Evolutionary conservation across 164 flowering plant genomes (phyloP), one percentile per base, ranked within the genome.

Genomic region (Tetrastigma voinierianum): DNA sequence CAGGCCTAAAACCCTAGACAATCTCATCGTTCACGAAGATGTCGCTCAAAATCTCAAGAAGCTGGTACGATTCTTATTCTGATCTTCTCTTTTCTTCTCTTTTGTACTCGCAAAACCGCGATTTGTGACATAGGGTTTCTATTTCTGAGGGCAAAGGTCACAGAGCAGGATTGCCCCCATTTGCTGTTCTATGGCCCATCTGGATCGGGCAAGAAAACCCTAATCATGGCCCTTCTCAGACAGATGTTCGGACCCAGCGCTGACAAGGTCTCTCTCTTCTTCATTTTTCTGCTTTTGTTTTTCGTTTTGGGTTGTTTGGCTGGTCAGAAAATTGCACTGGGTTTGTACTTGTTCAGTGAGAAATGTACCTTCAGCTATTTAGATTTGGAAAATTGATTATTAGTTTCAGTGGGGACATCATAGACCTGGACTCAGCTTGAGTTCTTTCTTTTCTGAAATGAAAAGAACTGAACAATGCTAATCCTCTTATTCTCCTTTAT

Each of bases 121-220:
- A 46, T 24, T 23, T 32, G 40, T 10, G 52, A 4, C 53, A 0
- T 67, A 18, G 59, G 57, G 32, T 65, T 63, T 73, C 44, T 46
- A 13, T 19, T 21, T 59, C 11, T 40, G 46, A 21, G 4, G 10
- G 8, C 13, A 11, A 24, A 92, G 97, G 97, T 92, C 1, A 75
- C 90, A 9, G 97, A 92, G 78, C 96, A 90, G 72, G 99, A 95
- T 67, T 95, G 96, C 46, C 99, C 99, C 1, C 99, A 95, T 84
- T 78, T 95, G 65, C 84, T 95, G 68, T 92, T 95, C 78, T 92
- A 92, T 63, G 97, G 98, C 9, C 98, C 94, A 0, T 64, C 96
- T 44, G 97, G 98, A 19, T 83, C 93, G 18, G 98, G 98, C 67
- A 95, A 95, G 91, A 95, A 95, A 86, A 95, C 98, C 89, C 92